These are phyloP conservation scores for Laguncularia racemosa DNA, from an alignment of 345 rosid species.

Conservation along the genomic window DNA sequence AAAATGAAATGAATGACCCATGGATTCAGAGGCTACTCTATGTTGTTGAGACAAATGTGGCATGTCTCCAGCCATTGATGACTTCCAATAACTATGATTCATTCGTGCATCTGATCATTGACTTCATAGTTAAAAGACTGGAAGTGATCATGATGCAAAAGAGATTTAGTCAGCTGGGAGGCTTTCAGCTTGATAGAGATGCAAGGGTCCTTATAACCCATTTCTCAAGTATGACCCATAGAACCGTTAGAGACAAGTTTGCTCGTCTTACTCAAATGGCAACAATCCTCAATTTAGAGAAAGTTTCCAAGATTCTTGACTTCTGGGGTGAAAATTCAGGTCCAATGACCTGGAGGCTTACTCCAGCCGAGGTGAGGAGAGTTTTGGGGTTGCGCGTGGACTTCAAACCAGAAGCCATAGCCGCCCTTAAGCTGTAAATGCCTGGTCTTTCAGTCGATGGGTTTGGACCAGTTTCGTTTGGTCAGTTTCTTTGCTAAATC, in stretches of 20 bases:
- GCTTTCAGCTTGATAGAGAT: conserved; percentile 96
- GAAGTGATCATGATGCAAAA: conserved; percentile 99
- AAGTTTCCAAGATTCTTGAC: conserved; percentile 91
- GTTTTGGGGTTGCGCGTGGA: conserved; percentile 83
- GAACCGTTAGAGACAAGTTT: conserved; percentile 94
- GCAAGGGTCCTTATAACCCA: conserved; percentile 82
- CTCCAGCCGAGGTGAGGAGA: conserved; percentile 92
- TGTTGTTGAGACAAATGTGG: conserved; percentile 73
- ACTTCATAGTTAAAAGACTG: conserved; percentile 87
- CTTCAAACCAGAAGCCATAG: conserved; percentile 85
- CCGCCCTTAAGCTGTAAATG: conserved; percentile 71
- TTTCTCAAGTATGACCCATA: conserved; percentile 91
- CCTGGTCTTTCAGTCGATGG: too few relatives aligned
- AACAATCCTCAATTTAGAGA: conserved; percentile 85
- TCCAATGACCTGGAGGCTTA: conserved; percentile 97
- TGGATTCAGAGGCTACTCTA: conserved; percentile 98
- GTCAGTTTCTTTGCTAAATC: too few relatives aligned
- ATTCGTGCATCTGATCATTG: conserved; percentile 73
- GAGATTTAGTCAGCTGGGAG: conserved; percentile 96
- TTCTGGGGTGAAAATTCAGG: conserved; percentile 99
- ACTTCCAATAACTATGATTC: conserved; percentile 84
- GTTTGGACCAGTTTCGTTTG: too few relatives aligned
- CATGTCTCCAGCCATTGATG: conserved; percentile 92
- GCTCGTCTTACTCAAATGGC: conserved; percentile 95
- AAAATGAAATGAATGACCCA: conserved; percentile 94